Conservation (phyloP, 2,329 filamentous ascomycete species). For the Davidsoniella eucalypti region DNA sequence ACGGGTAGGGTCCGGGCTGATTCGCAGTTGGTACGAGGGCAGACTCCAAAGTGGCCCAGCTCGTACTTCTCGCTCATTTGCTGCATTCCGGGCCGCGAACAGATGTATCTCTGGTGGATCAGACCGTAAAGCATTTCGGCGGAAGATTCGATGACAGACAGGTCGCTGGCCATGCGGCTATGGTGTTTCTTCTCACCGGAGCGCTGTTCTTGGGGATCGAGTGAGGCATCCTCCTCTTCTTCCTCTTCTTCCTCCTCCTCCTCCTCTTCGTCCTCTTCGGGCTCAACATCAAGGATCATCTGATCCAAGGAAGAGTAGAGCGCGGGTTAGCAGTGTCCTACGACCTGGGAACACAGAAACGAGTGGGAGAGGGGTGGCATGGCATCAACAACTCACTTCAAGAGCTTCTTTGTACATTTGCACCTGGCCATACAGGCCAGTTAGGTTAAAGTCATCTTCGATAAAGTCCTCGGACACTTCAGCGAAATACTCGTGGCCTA, state of each 20-base stretch:
- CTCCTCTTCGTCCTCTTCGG: slow-evolving; percentile 82
- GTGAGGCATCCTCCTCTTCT: slow-evolving; percentile 49
- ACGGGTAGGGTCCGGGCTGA: slow-evolving; percentile 83
- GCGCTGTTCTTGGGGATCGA: slow-evolving; percentile 39
- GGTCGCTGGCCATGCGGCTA: slow-evolving; percentile 74
- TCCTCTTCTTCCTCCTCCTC: slow-evolving; percentile 62
- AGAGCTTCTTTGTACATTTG: slow-evolving; percentile 98
- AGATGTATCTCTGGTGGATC: slow-evolving; percentile 98
- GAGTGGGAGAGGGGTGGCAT: not conserved
- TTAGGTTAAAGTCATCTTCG: slow-evolving; percentile 98
- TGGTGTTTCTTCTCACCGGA: slow-evolving; percentile 56
- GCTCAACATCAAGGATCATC: slow-evolving; percentile 98
- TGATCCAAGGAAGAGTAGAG: slow-evolving; percentile 17
- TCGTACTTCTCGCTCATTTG: slow-evolving; percentile 99
- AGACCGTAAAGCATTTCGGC: slow-evolving; percentile 97
- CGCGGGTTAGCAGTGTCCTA: slow-evolving; percentile 1
- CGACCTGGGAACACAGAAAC: not conserved
- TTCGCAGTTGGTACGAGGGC: slow-evolving; percentile 86
- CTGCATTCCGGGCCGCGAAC: slow-evolving; percentile 86
- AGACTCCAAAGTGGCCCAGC: slow-evolving; percentile 85
- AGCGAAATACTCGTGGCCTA: slow-evolving; percentile 97
- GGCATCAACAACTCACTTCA: slow-evolving; percentile 36
- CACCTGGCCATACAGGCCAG: slow-evolving; percentile 84
- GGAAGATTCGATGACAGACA: slow-evolving; percentile 90
- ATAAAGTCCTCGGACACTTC: slow-evolving; percentile 99